These are phyloP conservation scores for Aotearoamyces nothofagi DNA, from an alignment of 2,329 filamentous ascomycete genomes.

Conservation along the genomic window DNA sequence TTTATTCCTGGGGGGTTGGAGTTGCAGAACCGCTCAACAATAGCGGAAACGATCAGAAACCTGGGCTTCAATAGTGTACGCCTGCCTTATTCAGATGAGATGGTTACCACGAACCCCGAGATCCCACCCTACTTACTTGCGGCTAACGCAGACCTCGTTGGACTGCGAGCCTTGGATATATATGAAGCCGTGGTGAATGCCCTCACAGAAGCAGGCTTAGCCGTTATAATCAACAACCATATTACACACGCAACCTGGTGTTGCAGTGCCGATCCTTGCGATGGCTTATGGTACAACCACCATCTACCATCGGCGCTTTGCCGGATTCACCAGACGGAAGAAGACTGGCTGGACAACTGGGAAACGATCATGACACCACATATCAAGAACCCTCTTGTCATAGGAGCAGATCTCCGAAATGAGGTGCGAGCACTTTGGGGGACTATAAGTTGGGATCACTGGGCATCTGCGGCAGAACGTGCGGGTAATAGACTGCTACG, in stretches of 20 bases:
- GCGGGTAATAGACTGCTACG: slow-evolving; percentile 44
- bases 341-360: slow-evolving; percentile 53
- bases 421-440: slow-evolving; percentile 56
- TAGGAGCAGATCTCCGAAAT: slow-evolving; percentile 53
- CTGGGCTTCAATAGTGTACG: slow-evolving; percentile 59
- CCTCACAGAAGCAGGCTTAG: slow-evolving; percentile 44
- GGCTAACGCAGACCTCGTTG: slow-evolving; percentile 45
- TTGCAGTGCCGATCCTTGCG: slow-evolving; percentile 52
- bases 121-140: slow-evolving; percentile 33
- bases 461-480: slow-evolving; percentile 47
- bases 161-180: slow-evolving; percentile 41
- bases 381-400: slow-evolving; percentile 41
- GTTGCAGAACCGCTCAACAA: slow-evolving; percentile 41
- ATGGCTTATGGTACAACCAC: slow-evolving; percentile 51
- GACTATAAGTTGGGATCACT: slow-evolving; percentile 49
- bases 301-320: slow-evolving; percentile 40
- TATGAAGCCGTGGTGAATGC: slow-evolving; percentile 41
- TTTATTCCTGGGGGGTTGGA: slow-evolving; percentile 51
- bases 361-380: slow-evolving; percentile 46
- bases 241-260: slow-evolving; percentile 57
- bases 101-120: slow-evolving; percentile 43
- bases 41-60: slow-evolving; percentile 40
- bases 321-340: slow-evolving; percentile 45
- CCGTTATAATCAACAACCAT: slow-evolving; percentile 56
- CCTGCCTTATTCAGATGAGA: slow-evolving; percentile 53